Evolutionary conservation across 2,329 filamentous ascomycete species (phyloP), one percentile per base, ranked within the genome.

Genomic region (Zalaria obscura): DNA sequence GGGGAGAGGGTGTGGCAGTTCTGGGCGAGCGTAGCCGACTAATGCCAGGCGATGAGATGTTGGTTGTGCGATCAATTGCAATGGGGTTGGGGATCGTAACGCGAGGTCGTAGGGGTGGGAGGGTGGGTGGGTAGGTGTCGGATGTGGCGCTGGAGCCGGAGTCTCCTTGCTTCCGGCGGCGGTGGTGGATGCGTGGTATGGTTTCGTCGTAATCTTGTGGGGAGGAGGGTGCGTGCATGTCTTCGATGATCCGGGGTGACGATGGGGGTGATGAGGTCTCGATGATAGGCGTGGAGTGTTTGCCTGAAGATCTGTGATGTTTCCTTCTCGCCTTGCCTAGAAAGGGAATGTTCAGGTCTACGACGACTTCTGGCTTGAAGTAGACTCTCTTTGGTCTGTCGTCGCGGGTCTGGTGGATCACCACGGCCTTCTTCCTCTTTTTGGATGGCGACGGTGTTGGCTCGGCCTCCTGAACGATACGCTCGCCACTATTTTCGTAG

Each of bases 351-450:
- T 32, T 32, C 7, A 32, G 29, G 29, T 32, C 29, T 7, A 32
- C 7, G 29, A n/a, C n/a, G 29, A 32, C n/a, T 32, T 32, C 29
- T 32, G 7, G 29, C 7, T 32, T 32, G 29, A 32, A 32, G 29
- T 32, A 32, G 2, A 32, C 29, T 25, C 29, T 38, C 4, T 5
- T 36, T 3, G 26, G 41, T 25, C 8, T 3, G 5, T 7, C 2
- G 2, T 36, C 27, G 28, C 36, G 25, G 36, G 25, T 9, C 26
- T 43, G 41, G 27, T 43, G 41, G 10, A 42, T 6, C 18, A 39
- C 27, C 2, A 27, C 9, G 7, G 29, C 29, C 3, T 32, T 32
- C n/a, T 7, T 7, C n/a, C n/a, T 32, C n/a, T 7, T 7, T 3
- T 32, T 32, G 7, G 29, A 32, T 32, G n/a, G 29, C 7, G 29